Evolutionary conservation across 148 eudicot genomes (phyloP).

Genomic region (Polygonum aviculare): DNA sequence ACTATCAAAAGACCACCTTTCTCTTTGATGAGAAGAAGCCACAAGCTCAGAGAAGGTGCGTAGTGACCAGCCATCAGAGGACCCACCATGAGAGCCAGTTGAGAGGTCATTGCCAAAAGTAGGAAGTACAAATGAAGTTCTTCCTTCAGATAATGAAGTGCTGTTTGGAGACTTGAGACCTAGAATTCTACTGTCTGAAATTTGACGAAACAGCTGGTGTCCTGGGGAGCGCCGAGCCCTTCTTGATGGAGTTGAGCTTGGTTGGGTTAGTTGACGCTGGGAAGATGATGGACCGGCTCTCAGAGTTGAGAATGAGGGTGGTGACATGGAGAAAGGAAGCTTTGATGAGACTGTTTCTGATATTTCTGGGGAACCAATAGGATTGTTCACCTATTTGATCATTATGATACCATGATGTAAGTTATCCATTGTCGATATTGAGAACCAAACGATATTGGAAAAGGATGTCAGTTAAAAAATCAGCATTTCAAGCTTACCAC

Average conservation of each 20-base stretch:
- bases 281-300: slow-evolving; percentile 18
- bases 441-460: neutral
- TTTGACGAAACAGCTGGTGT: slow-evolving; percentile 36
- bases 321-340: slow-evolving; percentile 23
- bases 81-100: slow-evolving; percentile 20
- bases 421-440: neutral
- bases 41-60: slow-evolving; percentile 43
- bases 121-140: slow-evolving; percentile 34
- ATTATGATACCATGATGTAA: slow-evolving; percentile 12
- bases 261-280: slow-evolving; percentile 25
- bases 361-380: slow-evolving; percentile 19
- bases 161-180: slow-evolving; percentile 36
- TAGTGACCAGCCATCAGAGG: slow-evolving; percentile 44
- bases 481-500: slow-evolving; percentile 20
- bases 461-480: neutral
- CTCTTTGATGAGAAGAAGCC: slow-evolving; percentile 35
- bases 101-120: slow-evolving; percentile 29
- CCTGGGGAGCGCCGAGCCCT: slow-evolving; percentile 37
- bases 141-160: slow-evolving; percentile 35
- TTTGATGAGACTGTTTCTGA: slow-evolving; percentile 16
- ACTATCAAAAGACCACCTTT: slow-evolving; percentile 45
- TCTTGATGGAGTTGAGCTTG: slow-evolving; percentile 36
- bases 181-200: slow-evolving; percentile 34
- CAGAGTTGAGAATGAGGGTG: slow-evolving; percentile 27
- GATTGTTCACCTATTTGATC: slow-evolving; percentile 16